phyloP scores from a whole-genome alignment of 1,139 yeast species.

The Protomyces pachydermus region DNA sequence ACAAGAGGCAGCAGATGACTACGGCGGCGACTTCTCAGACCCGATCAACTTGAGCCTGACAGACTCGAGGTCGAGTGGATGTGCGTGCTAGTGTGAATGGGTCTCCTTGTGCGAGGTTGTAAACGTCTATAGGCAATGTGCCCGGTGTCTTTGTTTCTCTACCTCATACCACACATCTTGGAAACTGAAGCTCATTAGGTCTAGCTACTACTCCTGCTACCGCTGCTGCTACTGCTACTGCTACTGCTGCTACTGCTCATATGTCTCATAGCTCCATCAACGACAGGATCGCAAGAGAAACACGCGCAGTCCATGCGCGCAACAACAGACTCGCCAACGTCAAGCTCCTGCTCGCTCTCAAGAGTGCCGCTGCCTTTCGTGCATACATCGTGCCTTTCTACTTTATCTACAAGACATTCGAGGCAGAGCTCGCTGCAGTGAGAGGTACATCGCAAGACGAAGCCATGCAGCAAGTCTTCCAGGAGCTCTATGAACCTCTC shows the following conservation, averaged over 20 bases:
- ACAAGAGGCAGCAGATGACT: constrained; percentile 75
- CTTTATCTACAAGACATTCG: constrained; percentile 68
- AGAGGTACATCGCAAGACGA: constrained; percentile 38
- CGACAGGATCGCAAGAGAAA: constrained; percentile 47
- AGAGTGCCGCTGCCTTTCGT: constrained; percentile 70
- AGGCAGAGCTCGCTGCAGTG: constrained; percentile 40
- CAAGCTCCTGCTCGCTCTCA: constrained; percentile 66
- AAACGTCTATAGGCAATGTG: too few relatives aligned
- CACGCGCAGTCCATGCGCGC: constrained; percentile 51
- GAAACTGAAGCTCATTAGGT: too few relatives aligned
- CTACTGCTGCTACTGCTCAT: too few relatives aligned
- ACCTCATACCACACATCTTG: too few relatives aligned
- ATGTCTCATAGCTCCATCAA: constrained; percentile 9
- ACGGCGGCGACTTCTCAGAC: constrained; percentile 28
- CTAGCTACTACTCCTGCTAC: too few relatives aligned
- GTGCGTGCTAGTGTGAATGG: constrained; percentile 14
- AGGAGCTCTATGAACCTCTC: constrained; percentile 48
- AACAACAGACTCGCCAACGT: constrained; percentile 65
- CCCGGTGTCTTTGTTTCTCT: too few relatives aligned
- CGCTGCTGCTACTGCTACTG: too few relatives aligned
- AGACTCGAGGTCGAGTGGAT: constrained; percentile 24
- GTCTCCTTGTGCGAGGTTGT: too few relatives aligned
- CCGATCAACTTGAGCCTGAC: constrained; percentile 29
- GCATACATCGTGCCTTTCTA: constrained; percentile 69
- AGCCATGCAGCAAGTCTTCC: constrained; percentile 52